Evolutionary conservation across 2,329 filamentous ascomycete genomes (phyloP).

Genomic region (Neoascochyta sp.): DNA sequence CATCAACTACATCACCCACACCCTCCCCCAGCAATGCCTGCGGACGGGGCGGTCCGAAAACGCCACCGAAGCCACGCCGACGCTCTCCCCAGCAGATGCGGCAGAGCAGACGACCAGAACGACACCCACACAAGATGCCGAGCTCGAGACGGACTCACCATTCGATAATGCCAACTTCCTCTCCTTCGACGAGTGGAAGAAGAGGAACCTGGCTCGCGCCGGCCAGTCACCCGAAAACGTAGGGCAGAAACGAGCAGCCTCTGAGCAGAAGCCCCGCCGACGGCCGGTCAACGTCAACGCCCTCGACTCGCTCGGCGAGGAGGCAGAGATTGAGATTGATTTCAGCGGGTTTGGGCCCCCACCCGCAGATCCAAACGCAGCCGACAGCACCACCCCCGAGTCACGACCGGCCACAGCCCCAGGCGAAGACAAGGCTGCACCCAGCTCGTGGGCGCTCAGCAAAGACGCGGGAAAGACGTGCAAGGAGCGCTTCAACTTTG

Average conservation of each 20-base stretch:
- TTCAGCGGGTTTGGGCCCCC: slow-evolving; percentile 60
- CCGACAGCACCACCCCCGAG: slow-evolving; percentile 14
- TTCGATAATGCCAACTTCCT: slow-evolving; percentile 79
- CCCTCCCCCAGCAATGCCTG: slow-evolving; percentile 71
- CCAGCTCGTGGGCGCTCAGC: slow-evolving; percentile 53
- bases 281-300: slow-evolving; percentile 60
- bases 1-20: slow-evolving; percentile 79
- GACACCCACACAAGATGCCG: slow-evolving; percentile 41
- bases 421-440: slow-evolving; percentile 27
- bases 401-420: too few species aligned
- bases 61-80: slow-evolving; percentile 8
- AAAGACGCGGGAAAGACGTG: slow-evolving; percentile 96
- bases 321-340: slow-evolving; percentile 77
- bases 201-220: slow-evolving; percentile 79
- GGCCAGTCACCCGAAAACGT: slow-evolving; percentile 72
- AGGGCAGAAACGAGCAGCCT: slow-evolving; percentile 53
- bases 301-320: slow-evolving; percentile 77
- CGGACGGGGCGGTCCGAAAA: slow-evolving; percentile 54
- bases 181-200: slow-evolving; percentile 98
- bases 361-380: slow-evolving; percentile 11
- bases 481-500: slow-evolving; percentile 96
- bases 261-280: slow-evolving; percentile 47
- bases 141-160: slow-evolving; percentile 61
- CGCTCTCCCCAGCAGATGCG: slow-evolving; percentile 8
- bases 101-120: slow-evolving; percentile 10